A percentile compares a stretch with the other conserved stretches of the same genome.
These are phyloP conservation scores for Termitomyces sp. DNA, from an alignment of 768 basidiomycete genomes.

Conservation along the genomic window DNA sequence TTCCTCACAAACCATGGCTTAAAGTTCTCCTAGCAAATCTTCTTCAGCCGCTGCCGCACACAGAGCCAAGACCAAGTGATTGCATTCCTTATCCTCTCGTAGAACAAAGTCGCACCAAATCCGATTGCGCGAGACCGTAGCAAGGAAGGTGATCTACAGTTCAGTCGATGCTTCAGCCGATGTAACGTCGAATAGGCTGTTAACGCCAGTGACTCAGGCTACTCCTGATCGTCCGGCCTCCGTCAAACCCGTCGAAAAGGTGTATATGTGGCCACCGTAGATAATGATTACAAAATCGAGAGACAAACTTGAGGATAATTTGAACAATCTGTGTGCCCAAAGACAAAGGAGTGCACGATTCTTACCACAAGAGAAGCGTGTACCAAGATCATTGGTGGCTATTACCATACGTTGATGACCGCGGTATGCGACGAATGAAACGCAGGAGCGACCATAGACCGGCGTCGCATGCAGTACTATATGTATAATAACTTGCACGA, in stretches of 20 bases:
- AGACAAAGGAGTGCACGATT: conserved; percentile 72
- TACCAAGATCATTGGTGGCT: conserved; percentile 88
- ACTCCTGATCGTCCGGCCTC: conserved; percentile 12
- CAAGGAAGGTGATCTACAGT: background rate
- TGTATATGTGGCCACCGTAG: conserved; percentile 23
- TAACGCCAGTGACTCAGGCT: background rate
- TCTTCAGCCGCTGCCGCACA: conserved; percentile 37
- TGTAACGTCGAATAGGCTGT: conserved; percentile 7
- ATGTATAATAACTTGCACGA: conserved; percentile 24
- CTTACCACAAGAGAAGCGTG: conserved; percentile 76
- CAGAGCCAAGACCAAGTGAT: conserved; percentile 56
- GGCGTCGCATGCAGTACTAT: conserved; percentile 72
- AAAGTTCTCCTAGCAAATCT: conserved; percentile 32
- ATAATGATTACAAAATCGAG: conserved; percentile 34
- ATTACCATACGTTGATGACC: conserved; percentile 78
- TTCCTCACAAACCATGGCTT: conserved; percentile 22
- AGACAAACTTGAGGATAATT: conserved; percentile 35
- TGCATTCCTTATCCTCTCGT: conserved; percentile 38
- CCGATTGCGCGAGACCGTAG: background rate
- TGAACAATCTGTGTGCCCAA: too few relatives aligned
- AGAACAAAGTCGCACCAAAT: conserved; percentile 8
- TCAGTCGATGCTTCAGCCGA: too few relatives aligned
- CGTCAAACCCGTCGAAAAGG: conserved; percentile 15
- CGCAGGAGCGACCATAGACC: conserved; percentile 84
- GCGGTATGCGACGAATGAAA: conserved; percentile 69